These are phyloP conservation scores for Trametes cubensis DNA, from an alignment of 768 basidiomycete species.

Conservation along the genomic window DNA sequence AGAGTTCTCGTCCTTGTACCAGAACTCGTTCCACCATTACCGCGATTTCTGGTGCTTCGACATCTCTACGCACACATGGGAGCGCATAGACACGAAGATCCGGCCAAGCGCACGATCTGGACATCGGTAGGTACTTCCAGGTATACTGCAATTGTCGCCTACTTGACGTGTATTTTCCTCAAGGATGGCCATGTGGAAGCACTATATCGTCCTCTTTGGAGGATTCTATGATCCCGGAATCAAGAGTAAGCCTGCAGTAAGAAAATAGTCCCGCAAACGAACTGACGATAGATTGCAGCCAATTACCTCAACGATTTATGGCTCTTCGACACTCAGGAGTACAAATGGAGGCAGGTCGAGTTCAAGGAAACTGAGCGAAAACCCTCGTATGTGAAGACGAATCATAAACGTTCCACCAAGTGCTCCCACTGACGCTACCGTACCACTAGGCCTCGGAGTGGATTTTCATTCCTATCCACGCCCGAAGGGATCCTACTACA, in stretches of 20 bases:
- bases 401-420: not conserved
- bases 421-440: too few relatives aligned
- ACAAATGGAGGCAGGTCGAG: constrained; percentile 81
- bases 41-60: constrained; percentile 90
- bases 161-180: not conserved
- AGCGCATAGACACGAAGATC: constrained; percentile 84
- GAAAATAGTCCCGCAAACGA: too few relatives aligned
- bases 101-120: constrained; percentile 82
- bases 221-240: constrained; percentile 90
- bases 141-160: not conserved
- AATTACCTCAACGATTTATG: constrained; percentile 84
- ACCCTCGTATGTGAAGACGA: constrained; percentile 60
- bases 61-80: constrained; percentile 78
- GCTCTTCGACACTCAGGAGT: constrained; percentile 85
- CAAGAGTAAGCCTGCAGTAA: constrained; percentile 53
- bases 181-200: constrained; percentile 91
- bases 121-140: constrained; percentile 59
- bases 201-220: constrained; percentile 83
- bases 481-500: constrained; percentile 80
- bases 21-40: constrained; percentile 83
- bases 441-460: constrained; percentile 64
- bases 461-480: constrained; percentile 82
- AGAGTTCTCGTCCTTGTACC: constrained; percentile 83
- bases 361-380: constrained; percentile 68
- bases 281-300: constrained; percentile 44